A percentile compares a stretch with the other conserved stretches of the same genome.
These are phyloP conservation scores for Nakaseomyces uthaithaninus DNA, from an alignment of 1,139 yeast species.

Conservation along the genomic window DNA sequence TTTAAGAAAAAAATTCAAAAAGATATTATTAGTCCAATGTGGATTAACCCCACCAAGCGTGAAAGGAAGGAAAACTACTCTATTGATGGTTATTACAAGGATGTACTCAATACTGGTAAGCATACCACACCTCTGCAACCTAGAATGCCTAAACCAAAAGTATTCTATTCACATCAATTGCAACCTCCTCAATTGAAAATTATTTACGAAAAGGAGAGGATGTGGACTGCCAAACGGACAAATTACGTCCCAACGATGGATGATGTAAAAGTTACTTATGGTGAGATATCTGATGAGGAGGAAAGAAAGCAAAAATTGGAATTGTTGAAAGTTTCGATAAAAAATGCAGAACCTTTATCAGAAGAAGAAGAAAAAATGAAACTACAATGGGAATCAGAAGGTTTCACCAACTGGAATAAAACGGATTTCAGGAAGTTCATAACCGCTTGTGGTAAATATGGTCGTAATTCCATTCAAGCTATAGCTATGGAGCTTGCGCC, in stretches of 20 bases:
- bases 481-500: slow-evolving; percentile 57
- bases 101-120: slow-evolving; percentile 61
- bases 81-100: slow-evolving; percentile 71
- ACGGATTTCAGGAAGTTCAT: slow-evolving; percentile 65
- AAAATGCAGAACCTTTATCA: slow-evolving; percentile 55
- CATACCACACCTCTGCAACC: slow-evolving; percentile 52
- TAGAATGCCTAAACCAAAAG: slow-evolving; percentile 53
- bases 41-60: slow-evolving; percentile 72
- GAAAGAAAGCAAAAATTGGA: slow-evolving; percentile 42
- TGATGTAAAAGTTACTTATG: slow-evolving; percentile 36
- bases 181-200: slow-evolving; percentile 54
- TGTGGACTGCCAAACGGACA: slow-evolving; percentile 33
- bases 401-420: slow-evolving; percentile 62
- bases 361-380: slow-evolving; percentile 58
- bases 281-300: slow-evolving; percentile 33
- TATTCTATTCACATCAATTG: slow-evolving; percentile 66
- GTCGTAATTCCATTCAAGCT: slow-evolving; percentile 53
- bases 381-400: slow-evolving; percentile 46
- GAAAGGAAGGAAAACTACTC: slow-evolving; percentile 74
- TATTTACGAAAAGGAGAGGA: slow-evolving; percentile 57
- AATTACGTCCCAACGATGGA: slow-evolving; percentile 31
- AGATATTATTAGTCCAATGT: slow-evolving; percentile 36
- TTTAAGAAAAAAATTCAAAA: slow-evolving; percentile 57
- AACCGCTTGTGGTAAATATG: slow-evolving; percentile 52
- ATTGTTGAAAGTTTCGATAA: slow-evolving; percentile 54